These are phyloP conservation scores for Rhododendron molle DNA, from an alignment of 148 eudicot genomes.

Conservation along the genomic window DNA sequence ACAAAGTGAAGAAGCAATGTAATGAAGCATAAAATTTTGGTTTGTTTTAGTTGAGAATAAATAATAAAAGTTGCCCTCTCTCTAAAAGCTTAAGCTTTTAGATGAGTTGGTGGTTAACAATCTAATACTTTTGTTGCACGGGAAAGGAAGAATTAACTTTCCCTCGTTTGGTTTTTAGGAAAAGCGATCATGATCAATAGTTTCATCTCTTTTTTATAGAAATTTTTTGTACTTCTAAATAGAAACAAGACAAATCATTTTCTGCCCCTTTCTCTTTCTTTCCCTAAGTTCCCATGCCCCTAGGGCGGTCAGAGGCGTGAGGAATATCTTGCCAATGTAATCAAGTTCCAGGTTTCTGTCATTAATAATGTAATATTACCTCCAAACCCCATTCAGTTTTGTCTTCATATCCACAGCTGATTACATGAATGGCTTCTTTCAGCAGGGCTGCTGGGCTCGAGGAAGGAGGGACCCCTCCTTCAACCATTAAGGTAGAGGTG, in stretches of 20 bases:
- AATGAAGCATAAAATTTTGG: neutral
- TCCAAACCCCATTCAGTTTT: conserved; percentile 97
- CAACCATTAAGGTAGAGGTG: conserved; percentile 91
- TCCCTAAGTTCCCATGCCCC: neutral
- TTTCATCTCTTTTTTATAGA: neutral
- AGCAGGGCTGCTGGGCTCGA: conserved; percentile 92
- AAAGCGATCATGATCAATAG: neutral
- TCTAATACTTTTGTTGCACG: neutral
- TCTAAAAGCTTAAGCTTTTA: too few relatives aligned
- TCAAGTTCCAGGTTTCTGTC: neutral
- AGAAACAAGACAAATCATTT: neutral
- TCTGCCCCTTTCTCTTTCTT: neutral
- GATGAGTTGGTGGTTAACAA: too few relatives aligned
- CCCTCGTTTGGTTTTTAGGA: neutral
- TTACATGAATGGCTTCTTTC: conserved; percentile 98
- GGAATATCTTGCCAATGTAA: neutral
- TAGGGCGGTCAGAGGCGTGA: neutral
- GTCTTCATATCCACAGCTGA: conserved; percentile 98
- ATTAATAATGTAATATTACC: conserved; percentile 36
- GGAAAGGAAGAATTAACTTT: neutral
- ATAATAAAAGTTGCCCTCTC: neutral
- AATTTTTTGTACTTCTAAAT: neutral
- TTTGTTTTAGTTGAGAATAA: neutral
- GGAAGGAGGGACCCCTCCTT: conserved; percentile 98
- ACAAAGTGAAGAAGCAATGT: neutral